Evolutionary conservation across 2,329 filamentous ascomycete genomes (phyloP), one percentile per base, ranked within the genome.

Genomic region (Aspergillus luchuensis): DNA sequence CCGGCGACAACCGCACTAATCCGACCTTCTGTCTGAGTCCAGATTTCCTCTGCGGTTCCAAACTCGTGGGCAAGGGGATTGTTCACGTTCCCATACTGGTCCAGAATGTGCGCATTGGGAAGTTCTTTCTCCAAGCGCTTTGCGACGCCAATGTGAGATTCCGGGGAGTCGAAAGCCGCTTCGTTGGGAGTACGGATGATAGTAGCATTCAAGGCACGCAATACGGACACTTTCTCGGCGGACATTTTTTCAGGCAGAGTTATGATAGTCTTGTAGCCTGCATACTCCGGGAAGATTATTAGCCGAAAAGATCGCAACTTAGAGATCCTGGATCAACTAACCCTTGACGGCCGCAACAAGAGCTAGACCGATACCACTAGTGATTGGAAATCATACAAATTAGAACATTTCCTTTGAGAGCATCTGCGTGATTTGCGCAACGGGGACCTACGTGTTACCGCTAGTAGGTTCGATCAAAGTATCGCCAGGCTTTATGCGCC

Each of bases 161-260:
- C 95, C 58, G 95, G 95, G 41, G 88, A 89, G 78, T 99, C 95
- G 82, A 87, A 98, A 45, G 95, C 94, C 39, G 95, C 95, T 78
- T 96, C 92, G 36, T 93, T 99, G 23, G 95, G 95, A 4, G 95
- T 99, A 57, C 95, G 89, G 76, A 99, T 97, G 78, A 99, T 98
- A 73, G 96, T 97, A 45, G 95, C 95, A 66, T 94, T 94, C 56
- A 99, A 85, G 30, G 95, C 94, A 70, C 92, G 91, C 63, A 99
- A 85, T 28, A 99, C 95, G 2, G 94, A 90, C 41, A 99, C 95
- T 80, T 99, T 99, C 80, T 99, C 95, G 51, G 92, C 91, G 1
- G 92, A 97, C 95, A 99, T 99, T 84, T 99, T 99, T 81, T 99
- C 95, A 55, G 95, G 95, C 49, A 99, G 87, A 10, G 95, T 99